Conservation (phyloP, 2,329 filamentous ascomycete genomes). For the Alternaria panax region DNA sequence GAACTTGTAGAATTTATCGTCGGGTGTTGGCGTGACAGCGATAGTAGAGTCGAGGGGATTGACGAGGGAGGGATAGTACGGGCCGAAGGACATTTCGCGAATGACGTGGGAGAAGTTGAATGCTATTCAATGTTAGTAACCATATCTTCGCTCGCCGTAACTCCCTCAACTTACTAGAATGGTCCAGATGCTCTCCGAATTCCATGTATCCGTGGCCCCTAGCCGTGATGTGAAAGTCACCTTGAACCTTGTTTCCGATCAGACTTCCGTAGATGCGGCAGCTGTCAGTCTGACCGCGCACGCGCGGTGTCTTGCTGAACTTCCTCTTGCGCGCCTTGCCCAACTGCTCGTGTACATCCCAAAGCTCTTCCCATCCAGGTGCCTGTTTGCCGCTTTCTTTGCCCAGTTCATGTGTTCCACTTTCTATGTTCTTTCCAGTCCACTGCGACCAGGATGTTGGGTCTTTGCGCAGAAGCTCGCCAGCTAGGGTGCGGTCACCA, state of each 20-base stretch:
- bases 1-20: constrained; percentile 88
- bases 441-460: constrained; percentile 83
- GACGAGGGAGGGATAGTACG: constrained; percentile 91
- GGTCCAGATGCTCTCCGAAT: constrained; percentile 80
- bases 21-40: constrained; percentile 79
- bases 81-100: constrained; percentile 93
- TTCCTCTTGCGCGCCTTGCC: constrained; percentile 72
- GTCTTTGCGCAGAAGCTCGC: constrained; percentile 74
- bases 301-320: constrained; percentile 75
- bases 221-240: constrained; percentile 97
- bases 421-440: constrained; percentile 73
- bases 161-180: constrained; percentile 67
- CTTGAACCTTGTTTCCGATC: constrained; percentile 95
- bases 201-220: constrained; percentile 94
- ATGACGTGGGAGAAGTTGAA: constrained; percentile 99
- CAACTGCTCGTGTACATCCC: constrained; percentile 91
- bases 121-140: constrained; percentile 56
- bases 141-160: background rate
- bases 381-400: constrained; percentile 41
- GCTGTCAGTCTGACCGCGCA: constrained; percentile 69
- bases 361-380: constrained; percentile 67
- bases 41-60: constrained; percentile 95
- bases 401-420: constrained; percentile 54
- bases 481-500: constrained; percentile 89
- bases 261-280: constrained; percentile 91